Evolutionary conservation across 2,329 filamentous ascomycete species (phyloP).

Genomic region (Colletotrichum simmondsii): DNA sequence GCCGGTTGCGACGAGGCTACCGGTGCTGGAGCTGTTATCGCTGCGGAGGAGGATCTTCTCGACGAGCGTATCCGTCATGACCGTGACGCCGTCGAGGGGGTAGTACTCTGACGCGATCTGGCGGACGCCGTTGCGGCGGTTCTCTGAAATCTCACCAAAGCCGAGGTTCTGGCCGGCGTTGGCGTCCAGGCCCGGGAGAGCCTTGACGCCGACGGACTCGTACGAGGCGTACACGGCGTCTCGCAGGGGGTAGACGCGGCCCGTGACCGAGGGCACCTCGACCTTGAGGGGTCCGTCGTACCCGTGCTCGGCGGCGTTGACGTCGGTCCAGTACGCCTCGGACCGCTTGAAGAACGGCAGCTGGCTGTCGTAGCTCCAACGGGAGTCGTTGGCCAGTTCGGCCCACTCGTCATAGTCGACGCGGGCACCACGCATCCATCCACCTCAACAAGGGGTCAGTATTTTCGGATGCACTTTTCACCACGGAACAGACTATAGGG

Average conservation of each 20-base stretch:
- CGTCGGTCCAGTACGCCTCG: slow-evolving; percentile 43
- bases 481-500: too few species aligned
- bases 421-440: slow-evolving; percentile 55
- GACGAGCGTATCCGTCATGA: slow-evolving; percentile 39
- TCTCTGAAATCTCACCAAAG: slow-evolving; percentile 45
- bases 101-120: slow-evolving; percentile 40
- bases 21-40: neutral
- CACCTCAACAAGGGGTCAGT: slow-evolving; percentile 37
- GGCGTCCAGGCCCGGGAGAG: slow-evolving; percentile 40
- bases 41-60: slow-evolving; percentile 35
- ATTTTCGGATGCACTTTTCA: neutral
- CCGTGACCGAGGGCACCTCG: slow-evolving; percentile 41
- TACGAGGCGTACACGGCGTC: slow-evolving; percentile 49
- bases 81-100: slow-evolving; percentile 39
- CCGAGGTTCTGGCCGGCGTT: slow-evolving; percentile 44
- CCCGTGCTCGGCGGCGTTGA: slow-evolving; percentile 48
- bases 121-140: slow-evolving; percentile 38
- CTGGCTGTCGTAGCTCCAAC: slow-evolving; percentile 58
- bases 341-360: slow-evolving; percentile 56
- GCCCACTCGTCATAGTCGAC: slow-evolving; percentile 59
- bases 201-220: slow-evolving; percentile 50
- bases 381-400: slow-evolving; percentile 44
- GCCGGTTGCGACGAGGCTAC: slow-evolving; percentile 37
- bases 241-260: slow-evolving; percentile 51
- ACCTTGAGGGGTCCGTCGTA: slow-evolving; percentile 49